phyloP scores from a whole-genome alignment of 768 basidiomycete species.

The Dentipellis sp. region DNA sequence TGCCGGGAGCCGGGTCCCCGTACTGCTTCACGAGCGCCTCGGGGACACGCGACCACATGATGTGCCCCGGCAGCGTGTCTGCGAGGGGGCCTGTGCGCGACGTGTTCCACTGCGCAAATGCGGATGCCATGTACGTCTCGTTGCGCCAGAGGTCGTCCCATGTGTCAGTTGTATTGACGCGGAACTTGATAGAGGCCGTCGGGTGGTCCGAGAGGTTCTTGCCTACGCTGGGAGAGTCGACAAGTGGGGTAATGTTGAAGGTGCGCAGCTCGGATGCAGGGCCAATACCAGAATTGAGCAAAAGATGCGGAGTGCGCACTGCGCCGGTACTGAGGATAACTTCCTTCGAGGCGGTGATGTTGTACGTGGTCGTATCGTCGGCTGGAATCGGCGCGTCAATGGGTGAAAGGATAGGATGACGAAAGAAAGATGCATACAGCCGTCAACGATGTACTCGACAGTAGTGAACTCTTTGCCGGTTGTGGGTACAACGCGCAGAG shows the following conservation, averaged over 20 bases:
- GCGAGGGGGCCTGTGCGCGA: background rate
- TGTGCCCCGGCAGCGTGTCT: background rate
- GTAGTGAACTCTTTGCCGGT: background rate
- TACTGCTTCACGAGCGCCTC: slow-evolving; percentile 5
- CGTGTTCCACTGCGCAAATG: background rate
- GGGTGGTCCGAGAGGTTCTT: background rate
- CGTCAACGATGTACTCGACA: slow-evolving; percentile 1
- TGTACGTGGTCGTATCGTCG: background rate
- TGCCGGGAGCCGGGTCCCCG: slow-evolving; percentile 9
- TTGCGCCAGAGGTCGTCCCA: background rate
- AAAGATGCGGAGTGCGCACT: background rate
- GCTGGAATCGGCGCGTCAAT: background rate
- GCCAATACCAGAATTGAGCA: slow-evolving; percentile 2
- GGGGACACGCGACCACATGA: slow-evolving; percentile 5
- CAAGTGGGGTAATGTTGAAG: background rate
- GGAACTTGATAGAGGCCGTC: background rate
- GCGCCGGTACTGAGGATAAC: slow-evolving; percentile 2
- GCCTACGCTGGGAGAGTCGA: slow-evolving; percentile 1
- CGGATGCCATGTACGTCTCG: background rate
- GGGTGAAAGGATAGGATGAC: background rate
- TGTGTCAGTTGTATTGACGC: slow-evolving; percentile 1
- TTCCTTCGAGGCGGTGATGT: background rate
- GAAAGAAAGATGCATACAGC: background rate
- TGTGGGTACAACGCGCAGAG: background rate
- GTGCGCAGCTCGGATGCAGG: background rate